Evolutionary conservation across 495 filamentous ascomycete genomes (phyloP).

Genomic region (Lophiotrema nucula): DNA sequence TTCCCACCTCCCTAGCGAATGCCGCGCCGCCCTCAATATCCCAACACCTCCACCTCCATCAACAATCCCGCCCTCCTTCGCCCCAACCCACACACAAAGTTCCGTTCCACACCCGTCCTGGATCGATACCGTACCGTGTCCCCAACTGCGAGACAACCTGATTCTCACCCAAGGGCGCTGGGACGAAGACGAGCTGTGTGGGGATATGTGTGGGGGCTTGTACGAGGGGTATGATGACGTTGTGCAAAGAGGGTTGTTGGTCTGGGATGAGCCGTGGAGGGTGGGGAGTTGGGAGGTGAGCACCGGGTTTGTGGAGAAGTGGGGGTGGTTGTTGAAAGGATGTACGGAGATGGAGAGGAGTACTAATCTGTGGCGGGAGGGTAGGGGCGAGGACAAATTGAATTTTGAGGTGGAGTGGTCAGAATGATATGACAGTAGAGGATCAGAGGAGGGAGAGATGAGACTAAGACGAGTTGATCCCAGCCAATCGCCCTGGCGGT

Average conservation of each 20-base stretch:
- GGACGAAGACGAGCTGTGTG: constrained; percentile 16
- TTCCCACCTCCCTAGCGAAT: constrained; percentile 33
- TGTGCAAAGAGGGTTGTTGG: constrained; percentile 5
- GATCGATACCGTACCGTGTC: constrained; percentile 15
- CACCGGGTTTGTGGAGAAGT: constrained; percentile 17
- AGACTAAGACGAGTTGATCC: too few relatives aligned
- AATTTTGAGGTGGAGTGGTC: too few relatives aligned
- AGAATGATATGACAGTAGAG: too few relatives aligned
- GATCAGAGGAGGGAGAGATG: too few relatives aligned
- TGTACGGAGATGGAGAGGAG: constrained; percentile 5
- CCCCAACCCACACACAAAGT: constrained; percentile 1
- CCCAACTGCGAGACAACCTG: constrained; percentile 15
- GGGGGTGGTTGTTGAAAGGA: constrained; percentile 22
- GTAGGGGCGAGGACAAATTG: constrained; percentile 20
- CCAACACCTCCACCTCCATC: constrained; percentile 1
- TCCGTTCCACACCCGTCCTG: neutral
- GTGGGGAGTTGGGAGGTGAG: constrained; percentile 21
- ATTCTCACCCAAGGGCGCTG: neutral
- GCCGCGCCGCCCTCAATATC: constrained; percentile 28
- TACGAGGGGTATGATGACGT: constrained; percentile 18
- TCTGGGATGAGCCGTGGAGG: constrained; percentile 22
- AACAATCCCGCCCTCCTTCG: constrained; percentile 1
- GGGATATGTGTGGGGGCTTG: constrained; percentile 17
- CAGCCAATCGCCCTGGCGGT: too few relatives aligned
- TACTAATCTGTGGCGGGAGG: constrained; percentile 12